phyloP scores from a whole-genome alignment of 2,329 filamentous ascomycete species.

The Penicillium sp. region DNA sequence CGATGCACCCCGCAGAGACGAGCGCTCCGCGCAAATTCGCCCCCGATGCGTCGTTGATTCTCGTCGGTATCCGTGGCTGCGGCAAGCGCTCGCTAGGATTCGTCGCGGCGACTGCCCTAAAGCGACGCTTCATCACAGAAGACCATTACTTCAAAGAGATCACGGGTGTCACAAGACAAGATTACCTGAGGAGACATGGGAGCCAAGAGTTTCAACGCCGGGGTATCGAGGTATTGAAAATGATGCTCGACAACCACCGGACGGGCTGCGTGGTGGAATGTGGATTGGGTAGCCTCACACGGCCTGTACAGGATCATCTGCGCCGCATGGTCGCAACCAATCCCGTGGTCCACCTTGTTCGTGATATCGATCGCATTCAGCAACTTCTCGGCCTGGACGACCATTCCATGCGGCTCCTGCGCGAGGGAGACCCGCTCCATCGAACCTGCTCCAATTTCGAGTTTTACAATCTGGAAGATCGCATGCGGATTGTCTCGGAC shows the following conservation, averaged over 20 bases:
- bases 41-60: constrained; percentile 44
- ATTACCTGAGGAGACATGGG: constrained; percentile 43
- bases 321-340: constrained; percentile 41
- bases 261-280: constrained; percentile 48
- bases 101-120: constrained; percentile 46
- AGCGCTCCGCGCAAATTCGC: constrained; percentile 32
- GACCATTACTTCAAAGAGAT: constrained; percentile 48
- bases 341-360: constrained; percentile 45
- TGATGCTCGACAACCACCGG: constrained; percentile 49
- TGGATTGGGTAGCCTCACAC: constrained; percentile 46
- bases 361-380: constrained; percentile 45
- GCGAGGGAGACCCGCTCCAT: constrained; percentile 49
- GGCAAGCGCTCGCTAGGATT: constrained; percentile 49
- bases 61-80: constrained; percentile 48
- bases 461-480: constrained; percentile 53
- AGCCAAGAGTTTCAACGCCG: constrained; percentile 47
- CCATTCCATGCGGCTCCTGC: constrained; percentile 45
- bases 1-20: constrained; percentile 20
- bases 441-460: constrained; percentile 51
- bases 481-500: constrained; percentile 30
- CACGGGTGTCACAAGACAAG: constrained; percentile 46
- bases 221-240: constrained; percentile 45
- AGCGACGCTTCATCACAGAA: constrained; percentile 47
- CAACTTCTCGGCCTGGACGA: constrained; percentile 48
- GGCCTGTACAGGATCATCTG: constrained; percentile 45